Base-by-base conservation (phyloP, 2,329 filamentous ascomycete genomes). In the Cercospora beticola region DNA sequence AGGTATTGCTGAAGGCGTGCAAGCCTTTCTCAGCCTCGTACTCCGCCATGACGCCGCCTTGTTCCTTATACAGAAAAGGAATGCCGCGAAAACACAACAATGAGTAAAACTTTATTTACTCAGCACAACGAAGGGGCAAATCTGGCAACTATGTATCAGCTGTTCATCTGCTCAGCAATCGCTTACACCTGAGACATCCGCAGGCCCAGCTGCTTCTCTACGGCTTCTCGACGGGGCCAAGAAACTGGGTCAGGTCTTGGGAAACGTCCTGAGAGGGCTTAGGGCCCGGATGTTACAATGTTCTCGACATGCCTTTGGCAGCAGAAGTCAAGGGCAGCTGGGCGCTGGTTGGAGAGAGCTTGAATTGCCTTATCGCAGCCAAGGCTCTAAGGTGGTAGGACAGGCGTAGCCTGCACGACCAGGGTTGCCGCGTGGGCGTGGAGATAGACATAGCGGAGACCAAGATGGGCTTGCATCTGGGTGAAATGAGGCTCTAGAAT, bases 331-430 rank as follows among this genome's bases (percentile, higher is more conserved):
- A 59, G 60, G 60, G 36, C 60, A 30, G 18, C 60, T 49, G n/a
- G 60, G 62, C 31, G 57, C 58, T 67, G 68, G 63, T 62, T 71
- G 64, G 69, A 64, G 67, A 64, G 64, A 56, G 43, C 57, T 59
- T 62, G 33, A 57, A 54, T 16, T 16, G 62, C 60, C 67, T 70
- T 70, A 70, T 70, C 68, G 43, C 57, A n/a, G 68, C 68, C 68
- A 70, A 70, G 68, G 59, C 58, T 64, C 59, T 62, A 64, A 43
- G 36, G 46, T 56, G 64, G 60, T 66, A 65, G 52, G 16, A 12
- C 14, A 36, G 56, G 31, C 56, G 31, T 36, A 36, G 56, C 28
- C 31, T 59, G 30, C 23, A 57, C 16, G 7, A 36, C 28, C 28
- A 36, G 56, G 56, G 30, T 31, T 31, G 30, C 56, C 56, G 18